Evolutionary conservation across 257 asterid species (phyloP).

Genomic region (Anisodus tanguticus): DNA sequence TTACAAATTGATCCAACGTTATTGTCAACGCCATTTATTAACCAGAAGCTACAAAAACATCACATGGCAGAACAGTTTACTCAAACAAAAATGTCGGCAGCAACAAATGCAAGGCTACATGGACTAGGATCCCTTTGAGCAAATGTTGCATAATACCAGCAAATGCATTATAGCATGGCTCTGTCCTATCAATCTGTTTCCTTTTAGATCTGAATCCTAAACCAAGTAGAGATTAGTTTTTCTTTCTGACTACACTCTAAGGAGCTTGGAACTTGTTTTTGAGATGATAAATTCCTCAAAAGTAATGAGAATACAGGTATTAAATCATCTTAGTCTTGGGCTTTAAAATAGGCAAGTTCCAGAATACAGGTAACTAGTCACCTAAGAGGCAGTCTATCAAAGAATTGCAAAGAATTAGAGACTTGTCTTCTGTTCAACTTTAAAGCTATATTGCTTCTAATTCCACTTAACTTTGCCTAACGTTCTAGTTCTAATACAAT

Average conservation of each 20-base stretch:
- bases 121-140: not conserved
- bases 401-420: not conserved
- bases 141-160: not conserved
- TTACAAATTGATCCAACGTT: not conserved
- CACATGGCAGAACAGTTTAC: constrained; percentile 6
- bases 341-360: not conserved
- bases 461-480: not conserved
- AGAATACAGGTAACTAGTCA: not conserved
- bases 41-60: not conserved
- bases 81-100: not conserved
- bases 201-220: not conserved
- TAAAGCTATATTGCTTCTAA: not conserved
- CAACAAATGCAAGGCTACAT: not conserved
- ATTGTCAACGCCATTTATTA: not conserved
- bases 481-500: not conserved
- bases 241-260: not conserved
- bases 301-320: not conserved
- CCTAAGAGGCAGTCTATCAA: not conserved
- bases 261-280: not conserved
- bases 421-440: not conserved
- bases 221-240: not conserved
- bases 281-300: not conserved
- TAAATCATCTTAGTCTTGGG: not conserved
- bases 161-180: not conserved
- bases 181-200: not conserved